Evolutionary conservation across 345 rosid genomes (phyloP).

Genomic region (Hypericum androsaemum): DNA sequence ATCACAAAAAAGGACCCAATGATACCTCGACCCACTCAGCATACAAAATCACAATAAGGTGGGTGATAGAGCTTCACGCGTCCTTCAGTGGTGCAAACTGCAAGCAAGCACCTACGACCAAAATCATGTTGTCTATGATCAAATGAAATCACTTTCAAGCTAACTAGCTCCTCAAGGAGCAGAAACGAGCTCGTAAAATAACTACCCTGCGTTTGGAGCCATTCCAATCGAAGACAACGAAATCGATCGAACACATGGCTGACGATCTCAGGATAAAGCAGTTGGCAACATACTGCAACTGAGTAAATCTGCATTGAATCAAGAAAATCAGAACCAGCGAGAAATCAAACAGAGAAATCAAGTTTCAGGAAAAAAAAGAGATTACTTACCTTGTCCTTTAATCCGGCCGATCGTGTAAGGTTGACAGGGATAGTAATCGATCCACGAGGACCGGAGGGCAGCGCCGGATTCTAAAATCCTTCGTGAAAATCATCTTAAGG

Average conservation of each 20-base stretch:
- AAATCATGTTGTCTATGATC: too few species aligned
- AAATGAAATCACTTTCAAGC: background rate
- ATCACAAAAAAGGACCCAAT: background rate
- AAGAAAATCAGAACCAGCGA: background rate
- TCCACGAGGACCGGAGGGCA: constrained; percentile 81
- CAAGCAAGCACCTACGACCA: constrained; percentile 65
- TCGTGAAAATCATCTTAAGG: too few species aligned
- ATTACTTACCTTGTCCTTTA: constrained; percentile 52
- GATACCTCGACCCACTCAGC: constrained; percentile 96
- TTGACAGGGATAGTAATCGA: constrained; percentile 45
- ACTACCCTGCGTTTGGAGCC: constrained; percentile 72
- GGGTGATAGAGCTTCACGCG: constrained; percentile 71
- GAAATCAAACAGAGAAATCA: background rate
- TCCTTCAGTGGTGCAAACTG: constrained; percentile 78
- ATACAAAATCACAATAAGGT: constrained; percentile 67
- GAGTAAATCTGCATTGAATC: constrained; percentile 47
- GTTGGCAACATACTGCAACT: constrained; percentile 49
- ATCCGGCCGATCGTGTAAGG: constrained; percentile 58
- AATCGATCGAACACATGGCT: constrained; percentile 59
- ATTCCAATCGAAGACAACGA: constrained; percentile 95
- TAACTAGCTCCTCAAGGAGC: background rate
- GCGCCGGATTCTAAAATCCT: constrained; percentile 86
- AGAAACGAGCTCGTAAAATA: background rate
- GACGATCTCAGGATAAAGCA: constrained; percentile 58
- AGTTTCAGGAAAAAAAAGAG: constrained; percentile 1